phyloP scores from a whole-genome alignment of 805 yeast genomes.

The Yarrowia deformans region DNA sequence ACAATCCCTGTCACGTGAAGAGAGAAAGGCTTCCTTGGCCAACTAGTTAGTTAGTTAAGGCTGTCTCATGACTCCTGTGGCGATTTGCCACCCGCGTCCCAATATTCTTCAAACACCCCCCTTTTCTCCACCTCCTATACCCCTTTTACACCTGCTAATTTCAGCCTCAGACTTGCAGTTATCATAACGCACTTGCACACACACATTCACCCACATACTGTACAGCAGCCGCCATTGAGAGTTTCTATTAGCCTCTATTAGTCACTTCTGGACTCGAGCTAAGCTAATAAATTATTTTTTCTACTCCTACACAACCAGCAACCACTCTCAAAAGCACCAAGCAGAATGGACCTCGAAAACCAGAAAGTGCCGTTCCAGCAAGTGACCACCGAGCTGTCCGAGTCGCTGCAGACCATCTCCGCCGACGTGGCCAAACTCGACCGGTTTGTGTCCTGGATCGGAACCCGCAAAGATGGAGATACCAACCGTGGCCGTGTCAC shows the following conservation, averaged over 20 bases:
- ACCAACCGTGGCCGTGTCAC: constrained; percentile 40
- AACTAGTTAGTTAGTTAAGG: no score
- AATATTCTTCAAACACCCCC: no score
- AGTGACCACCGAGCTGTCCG: constrained; percentile 28
- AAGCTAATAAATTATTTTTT: not conserved
- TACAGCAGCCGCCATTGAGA: not conserved
- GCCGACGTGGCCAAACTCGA: constrained; percentile 36
- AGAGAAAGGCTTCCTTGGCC: no score
- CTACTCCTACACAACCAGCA: not conserved
- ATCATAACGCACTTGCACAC: not conserved
- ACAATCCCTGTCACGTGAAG: not conserved
- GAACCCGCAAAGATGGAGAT: constrained; percentile 37
- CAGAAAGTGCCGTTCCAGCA: constrained; percentile 33
- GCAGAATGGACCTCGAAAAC: constrained; percentile 27
- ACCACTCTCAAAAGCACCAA: not conserved
- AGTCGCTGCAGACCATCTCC: constrained; percentile 15
- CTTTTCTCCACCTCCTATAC: no score
- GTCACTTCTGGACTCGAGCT: not conserved
- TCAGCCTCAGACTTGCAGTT: not conserved
- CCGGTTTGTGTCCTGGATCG: constrained; percentile 38
- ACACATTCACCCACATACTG: not conserved
- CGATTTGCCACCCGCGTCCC: no score
- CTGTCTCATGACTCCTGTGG: no score
- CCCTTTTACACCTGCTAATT: no score
- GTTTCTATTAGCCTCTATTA: constrained; percentile 19